Conservation (phyloP, 2,329 filamentous ascomycete species). For the Xylaria sp. region DNA sequence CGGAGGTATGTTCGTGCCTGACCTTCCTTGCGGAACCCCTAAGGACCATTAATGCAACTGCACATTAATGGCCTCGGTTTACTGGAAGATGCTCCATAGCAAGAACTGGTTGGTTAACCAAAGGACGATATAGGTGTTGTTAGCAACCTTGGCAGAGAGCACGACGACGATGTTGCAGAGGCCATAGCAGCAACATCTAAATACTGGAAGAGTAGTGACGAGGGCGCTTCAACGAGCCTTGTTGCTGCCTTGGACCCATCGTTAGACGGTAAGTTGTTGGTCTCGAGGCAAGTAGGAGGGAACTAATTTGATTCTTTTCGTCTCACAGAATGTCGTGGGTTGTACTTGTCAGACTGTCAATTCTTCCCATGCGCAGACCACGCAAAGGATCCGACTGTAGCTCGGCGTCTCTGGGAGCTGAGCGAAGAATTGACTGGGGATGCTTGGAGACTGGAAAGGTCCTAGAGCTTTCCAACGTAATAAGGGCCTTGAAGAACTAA, state of each 20-base stretch:
- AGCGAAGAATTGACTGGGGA: conserved; percentile 49
- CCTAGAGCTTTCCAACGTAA: too few species aligned
- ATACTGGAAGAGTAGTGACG: conserved; percentile 43
- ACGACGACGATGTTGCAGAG: conserved; percentile 41
- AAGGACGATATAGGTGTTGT: conserved; percentile 38
- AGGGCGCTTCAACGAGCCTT: conserved; percentile 44
- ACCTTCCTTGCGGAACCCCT: too few species aligned
- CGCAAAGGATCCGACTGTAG: conserved; percentile 40
- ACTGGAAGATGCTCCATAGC: too few species aligned
- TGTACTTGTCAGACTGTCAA: conserved; percentile 48
- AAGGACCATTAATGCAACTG: too few species aligned
- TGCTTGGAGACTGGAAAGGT: conserved; percentile 34
- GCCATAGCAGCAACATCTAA: conserved; percentile 36
- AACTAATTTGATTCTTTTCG: conserved; percentile 2
- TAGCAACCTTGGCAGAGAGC: conserved; percentile 44
- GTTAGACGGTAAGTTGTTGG: conserved; percentile 36
- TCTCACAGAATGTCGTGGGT: conserved; percentile 38
- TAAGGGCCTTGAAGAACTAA: too few species aligned
- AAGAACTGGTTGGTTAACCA: background rate
- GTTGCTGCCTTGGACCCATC: conserved; percentile 45
- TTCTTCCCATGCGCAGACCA: conserved; percentile 39
- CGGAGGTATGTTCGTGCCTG: conserved; percentile 45
- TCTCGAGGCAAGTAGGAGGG: background rate
- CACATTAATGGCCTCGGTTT: too few species aligned
- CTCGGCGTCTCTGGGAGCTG: conserved; percentile 48